Evolutionary conservation across 2,329 filamentous ascomycete genomes (phyloP).

Genomic region (Aspergillus glaucus): DNA sequence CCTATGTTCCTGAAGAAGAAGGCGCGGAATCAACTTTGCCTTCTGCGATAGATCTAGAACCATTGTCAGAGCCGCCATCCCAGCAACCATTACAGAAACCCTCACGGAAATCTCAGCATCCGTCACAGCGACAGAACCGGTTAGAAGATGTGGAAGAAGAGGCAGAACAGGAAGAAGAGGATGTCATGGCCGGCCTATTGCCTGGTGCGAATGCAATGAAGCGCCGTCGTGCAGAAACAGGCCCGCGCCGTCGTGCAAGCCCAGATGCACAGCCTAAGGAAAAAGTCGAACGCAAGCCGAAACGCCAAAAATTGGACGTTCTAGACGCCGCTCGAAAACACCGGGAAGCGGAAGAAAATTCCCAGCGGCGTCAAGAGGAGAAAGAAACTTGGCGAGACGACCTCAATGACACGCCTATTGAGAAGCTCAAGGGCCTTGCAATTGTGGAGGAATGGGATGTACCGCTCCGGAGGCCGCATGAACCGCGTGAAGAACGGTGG

Average conservation of each 20-base stretch:
- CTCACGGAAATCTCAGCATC: conserved; percentile 18
- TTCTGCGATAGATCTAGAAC: conserved; percentile 18
- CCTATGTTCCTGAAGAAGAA: conserved; percentile 25
- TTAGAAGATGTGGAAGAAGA: conserved; percentile 40
- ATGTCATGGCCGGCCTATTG: conserved; percentile 65
- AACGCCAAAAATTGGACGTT: conserved; percentile 60
- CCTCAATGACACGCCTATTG: conserved; percentile 61
- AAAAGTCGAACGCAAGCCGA: conserved; percentile 37
- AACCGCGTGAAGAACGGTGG: conserved; percentile 60
- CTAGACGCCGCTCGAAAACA: conserved; percentile 55
- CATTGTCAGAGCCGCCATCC: background rate
- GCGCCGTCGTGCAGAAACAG: conserved; percentile 61
- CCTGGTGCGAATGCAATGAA: conserved; percentile 74
- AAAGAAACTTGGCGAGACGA: conserved; percentile 56
- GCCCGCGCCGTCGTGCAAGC: conserved; percentile 40
- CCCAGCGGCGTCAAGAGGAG: conserved; percentile 54
- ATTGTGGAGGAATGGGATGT: conserved; percentile 73
- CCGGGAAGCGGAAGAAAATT: conserved; percentile 48
- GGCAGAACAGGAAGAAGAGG: conserved; percentile 35
- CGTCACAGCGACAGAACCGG: conserved; percentile 19
- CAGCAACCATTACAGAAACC: conserved; percentile 12
- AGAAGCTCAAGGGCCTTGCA: conserved; percentile 65
- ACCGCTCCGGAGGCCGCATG: conserved; percentile 23
- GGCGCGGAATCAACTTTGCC: conserved; percentile 7
- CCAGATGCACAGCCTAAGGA: conserved; percentile 15